Conservation (phyloP, 2,329 filamentous ascomycete genomes). For the Stemphylium beticola region DNA sequence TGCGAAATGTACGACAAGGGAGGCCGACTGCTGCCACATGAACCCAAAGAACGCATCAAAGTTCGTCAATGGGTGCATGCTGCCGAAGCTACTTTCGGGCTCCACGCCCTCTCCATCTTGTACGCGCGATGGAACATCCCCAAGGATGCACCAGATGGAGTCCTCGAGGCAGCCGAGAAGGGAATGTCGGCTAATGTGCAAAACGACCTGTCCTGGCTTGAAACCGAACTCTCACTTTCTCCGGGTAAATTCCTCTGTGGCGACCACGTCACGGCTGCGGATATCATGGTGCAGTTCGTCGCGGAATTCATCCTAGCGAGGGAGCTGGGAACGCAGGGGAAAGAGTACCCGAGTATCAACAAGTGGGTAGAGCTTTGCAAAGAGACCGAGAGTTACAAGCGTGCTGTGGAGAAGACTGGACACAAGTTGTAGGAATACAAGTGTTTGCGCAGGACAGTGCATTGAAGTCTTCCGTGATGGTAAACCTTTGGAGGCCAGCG, state of each 20-base stretch:
- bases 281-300: conserved; percentile 50
- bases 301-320: conserved; percentile 49
- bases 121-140: no score
- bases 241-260: conserved; percentile 51
- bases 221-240: conserved; percentile 50
- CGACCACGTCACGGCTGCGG: conserved; percentile 51
- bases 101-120: no score
- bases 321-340: conserved; percentile 47
- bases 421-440: conserved; percentile 15
- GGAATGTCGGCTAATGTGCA: conserved; percentile 52
- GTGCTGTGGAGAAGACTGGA: conserved; percentile 52
- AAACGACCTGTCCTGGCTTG: conserved; percentile 55
- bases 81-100: no score
- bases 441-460: no score
- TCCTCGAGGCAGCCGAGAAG: conserved; percentile 44
- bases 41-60: no score
- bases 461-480: no score
- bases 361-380: conserved; percentile 50
- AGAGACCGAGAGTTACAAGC: conserved; percentile 43
- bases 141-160: no score
- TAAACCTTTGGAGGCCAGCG: no score
- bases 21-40: no score
- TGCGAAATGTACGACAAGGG: no score
- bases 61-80: no score
- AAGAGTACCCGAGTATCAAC: conserved; percentile 31